Evolutionary conservation across 2,329 filamentous ascomycete genomes (phyloP), one percentile per base, ranked within the genome.

Genomic region (Aureobasidium vineae): DNA sequence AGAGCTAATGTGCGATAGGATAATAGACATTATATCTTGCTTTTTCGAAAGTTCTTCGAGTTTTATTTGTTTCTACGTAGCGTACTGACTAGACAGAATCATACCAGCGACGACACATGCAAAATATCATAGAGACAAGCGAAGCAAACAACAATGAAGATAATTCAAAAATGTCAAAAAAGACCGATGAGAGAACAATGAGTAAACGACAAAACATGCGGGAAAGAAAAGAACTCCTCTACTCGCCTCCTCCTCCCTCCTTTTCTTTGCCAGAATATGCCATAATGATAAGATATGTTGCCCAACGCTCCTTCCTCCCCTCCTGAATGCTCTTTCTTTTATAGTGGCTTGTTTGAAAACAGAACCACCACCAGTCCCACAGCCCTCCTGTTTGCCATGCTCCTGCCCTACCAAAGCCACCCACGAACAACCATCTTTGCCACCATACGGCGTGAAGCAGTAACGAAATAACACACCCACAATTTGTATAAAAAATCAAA

Each of bases 401-500:
- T 52, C 49, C 47, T 38, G n/a, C 52, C 52, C 45, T 43, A 15
- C 56, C 56, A 21, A 59, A 59, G 28, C 56, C 43, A 19, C 53
- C 56, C 56, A 21, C 31, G 43, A 61, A 47, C 57, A 61, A 47
- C 31, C 23, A 36, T 61, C 41, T 43, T 41, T 61, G 53, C 56
- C 56, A 60, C 33, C 54, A 33, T 38, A 28, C 38, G 38, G 23
- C 19, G 23, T 49, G 28, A 61, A 61, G 26, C 41, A 36, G 28
- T 31, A 49, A 49, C 21, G 52, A 52, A 26, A 63, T 13, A 63
- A 15, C 28, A 63, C 36, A 28, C 59, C 59, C 43, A 63, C 59
- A 63, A 63, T 50, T 52, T 63, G 59, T 52, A 54, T 53, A 63
- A 64, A 53, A 45, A 54, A 64, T 40, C 33, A 50, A 53, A 64